These are phyloP conservation scores for Penicillium occitanis DNA, from an alignment of 2,329 filamentous ascomycete genomes.

Conservation along the genomic window DNA sequence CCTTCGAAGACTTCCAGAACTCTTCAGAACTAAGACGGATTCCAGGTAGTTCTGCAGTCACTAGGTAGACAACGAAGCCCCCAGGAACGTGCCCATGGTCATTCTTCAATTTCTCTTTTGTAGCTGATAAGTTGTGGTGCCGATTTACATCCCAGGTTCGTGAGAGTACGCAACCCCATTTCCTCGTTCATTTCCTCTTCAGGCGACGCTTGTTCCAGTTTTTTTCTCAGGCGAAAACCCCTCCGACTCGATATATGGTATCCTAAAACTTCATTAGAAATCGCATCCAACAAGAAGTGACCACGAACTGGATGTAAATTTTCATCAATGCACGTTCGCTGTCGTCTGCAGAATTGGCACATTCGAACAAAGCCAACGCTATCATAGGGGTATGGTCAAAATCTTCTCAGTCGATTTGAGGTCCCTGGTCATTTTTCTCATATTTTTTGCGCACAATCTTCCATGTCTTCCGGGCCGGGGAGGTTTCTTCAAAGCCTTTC, in stretches of 20 bases:
- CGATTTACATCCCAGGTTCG: background rate
- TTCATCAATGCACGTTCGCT: background rate
- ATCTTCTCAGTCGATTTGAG: too few relatives aligned
- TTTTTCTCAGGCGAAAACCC: background rate
- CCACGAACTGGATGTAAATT: slow-evolving; percentile 12
- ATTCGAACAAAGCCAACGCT: too few relatives aligned
- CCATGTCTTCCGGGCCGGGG: too few relatives aligned
- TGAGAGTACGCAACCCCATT: background rate
- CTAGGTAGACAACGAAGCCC: slow-evolving; percentile 6
- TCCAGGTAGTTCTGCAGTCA: background rate
- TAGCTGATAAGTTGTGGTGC: background rate
- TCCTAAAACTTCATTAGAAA: slow-evolving; percentile 2
- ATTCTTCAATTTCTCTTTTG: background rate
- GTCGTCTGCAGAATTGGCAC: too few relatives aligned
- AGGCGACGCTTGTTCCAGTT: background rate
- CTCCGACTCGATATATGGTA: slow-evolving; percentile 1
- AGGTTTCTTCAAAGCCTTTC: too few relatives aligned
- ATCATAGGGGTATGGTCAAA: too few relatives aligned
- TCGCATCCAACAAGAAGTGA: background rate
- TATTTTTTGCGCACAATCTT: too few relatives aligned
- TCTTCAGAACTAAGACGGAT: background rate
- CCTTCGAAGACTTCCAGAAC: background rate
- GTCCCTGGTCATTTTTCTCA: too few relatives aligned
- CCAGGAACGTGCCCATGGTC: slow-evolving; percentile 6
- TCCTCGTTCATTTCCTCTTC: background rate